Evolutionary conservation across 2,329 filamentous ascomycete genomes (phyloP).

Genomic region (Fusarium chuoi): DNA sequence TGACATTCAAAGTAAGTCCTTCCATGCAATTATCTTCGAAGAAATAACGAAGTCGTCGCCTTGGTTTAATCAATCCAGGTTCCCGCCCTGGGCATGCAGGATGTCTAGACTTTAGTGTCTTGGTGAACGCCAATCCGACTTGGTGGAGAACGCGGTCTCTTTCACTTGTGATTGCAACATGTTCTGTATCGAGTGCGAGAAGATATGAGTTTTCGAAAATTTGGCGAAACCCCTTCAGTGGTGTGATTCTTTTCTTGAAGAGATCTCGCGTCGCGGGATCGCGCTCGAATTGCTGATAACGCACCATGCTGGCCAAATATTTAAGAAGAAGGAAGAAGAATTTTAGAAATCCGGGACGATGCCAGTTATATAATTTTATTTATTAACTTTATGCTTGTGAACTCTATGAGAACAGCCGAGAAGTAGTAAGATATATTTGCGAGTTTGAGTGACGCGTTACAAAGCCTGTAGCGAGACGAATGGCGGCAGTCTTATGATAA

Average conservation of each 20-base stretch:
- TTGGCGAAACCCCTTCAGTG: neutral
- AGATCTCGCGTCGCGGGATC: conserved; percentile 16
- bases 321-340: neutral
- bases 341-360: fast-evolving
- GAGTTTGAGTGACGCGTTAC: too few species aligned
- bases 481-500: too few species aligned
- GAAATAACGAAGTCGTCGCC: conserved; percentile 2
- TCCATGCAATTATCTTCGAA: neutral
- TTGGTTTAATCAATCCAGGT: neutral
- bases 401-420: too few species aligned
- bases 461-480: too few species aligned
- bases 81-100: neutral
- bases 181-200: conserved; percentile 57
- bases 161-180: conserved; percentile 67
- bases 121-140: conserved; percentile 25
- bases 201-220: conserved; percentile 56
- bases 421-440: too few species aligned
- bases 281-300: conserved; percentile 44
- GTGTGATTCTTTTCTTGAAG: conserved; percentile 21
- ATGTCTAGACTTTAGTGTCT: neutral
- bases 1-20: conserved; percentile 12
- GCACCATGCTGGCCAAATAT: conserved; percentile 49
- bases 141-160: conserved; percentile 26
- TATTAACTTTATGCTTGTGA: neutral
- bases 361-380: neutral